Base-by-base conservation (phyloP, 306 rosid species). In the Alnus glutinosa region DNA sequence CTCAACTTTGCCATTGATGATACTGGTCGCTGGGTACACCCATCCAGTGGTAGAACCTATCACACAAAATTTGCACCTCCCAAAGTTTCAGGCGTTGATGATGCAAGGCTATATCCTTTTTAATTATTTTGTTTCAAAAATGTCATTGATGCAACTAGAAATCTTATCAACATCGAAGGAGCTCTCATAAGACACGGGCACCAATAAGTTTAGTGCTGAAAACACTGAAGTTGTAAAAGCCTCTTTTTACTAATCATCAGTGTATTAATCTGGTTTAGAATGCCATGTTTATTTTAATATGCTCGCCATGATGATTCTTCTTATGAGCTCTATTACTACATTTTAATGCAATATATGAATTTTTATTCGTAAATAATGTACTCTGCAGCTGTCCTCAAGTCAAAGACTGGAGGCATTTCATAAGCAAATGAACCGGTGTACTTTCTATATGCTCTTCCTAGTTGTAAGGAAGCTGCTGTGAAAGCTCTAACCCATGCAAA, bases 21-120 rank as follows among this genome's bases (percentile, higher is more conserved):
- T 34, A 92, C 97, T 39, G 97, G 98, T 42, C 95, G 97, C 58
- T 94, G 98, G 98, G 89, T 94, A 74, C 98, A 94, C 88, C 93
- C 97, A 52, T 74, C 93, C 54, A 94, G 98, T 83, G 98, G 98
- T 71, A 88, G 97, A 86, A 89, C 89, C 73, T 94, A 94, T 77
- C 98, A 94, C 86, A 89, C 93, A 1, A 94, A 91, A 86, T 94
- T 88, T 83, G 93, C 97, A 9, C 98, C 97, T 70, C 93, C 98
- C 18, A 94, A 89, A 88, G 78, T 49, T 77, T 79, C 93, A 16
- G 97, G 95, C 16, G 84, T 84, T 70, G 98, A 94, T 92, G 98
- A 94, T 89, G 98, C 87, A 86, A 88, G 97, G 36, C 58, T 18
- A 7, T 61, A 63, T 77, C 72, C 63, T 80, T 67, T 71, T 9